phyloP scores from a whole-genome alignment of 805 yeast species.

The Ogataea pilisensis region DNA sequence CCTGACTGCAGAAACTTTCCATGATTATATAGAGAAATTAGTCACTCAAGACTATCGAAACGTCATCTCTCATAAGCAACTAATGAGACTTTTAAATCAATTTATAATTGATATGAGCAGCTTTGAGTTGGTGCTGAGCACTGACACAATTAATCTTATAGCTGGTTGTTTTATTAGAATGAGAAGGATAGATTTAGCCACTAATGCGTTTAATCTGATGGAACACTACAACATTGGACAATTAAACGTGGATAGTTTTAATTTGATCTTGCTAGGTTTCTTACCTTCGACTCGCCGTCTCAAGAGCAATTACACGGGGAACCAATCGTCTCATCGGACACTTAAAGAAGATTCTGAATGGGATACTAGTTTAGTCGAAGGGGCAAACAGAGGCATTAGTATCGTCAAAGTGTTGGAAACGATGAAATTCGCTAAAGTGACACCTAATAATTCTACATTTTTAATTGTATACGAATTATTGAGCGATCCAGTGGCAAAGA shows the following conservation, averaged over 20 bases:
- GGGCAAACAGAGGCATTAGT: background rate
- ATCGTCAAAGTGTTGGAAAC: background rate
- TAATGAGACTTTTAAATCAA: background rate
- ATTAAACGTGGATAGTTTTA: slow-evolving; percentile 6
- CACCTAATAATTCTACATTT: slow-evolving; percentile 7
- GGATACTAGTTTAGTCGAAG: too few relatives aligned
- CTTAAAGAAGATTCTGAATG: too few relatives aligned
- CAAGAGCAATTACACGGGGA: background rate
- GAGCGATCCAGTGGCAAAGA: background rate
- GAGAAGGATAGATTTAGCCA: slow-evolving; percentile 1
- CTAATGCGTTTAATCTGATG: background rate
- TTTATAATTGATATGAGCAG: background rate
- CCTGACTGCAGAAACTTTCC: background rate
- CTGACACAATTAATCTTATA: slow-evolving; percentile 10
- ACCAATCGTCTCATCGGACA: too few relatives aligned
- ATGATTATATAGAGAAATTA: slow-evolving; percentile 1
- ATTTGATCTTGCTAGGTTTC: slow-evolving; percentile 3
- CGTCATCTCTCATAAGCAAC: background rate
- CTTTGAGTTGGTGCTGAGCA: slow-evolving; percentile 2
- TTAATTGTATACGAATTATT: slow-evolving; percentile 4
- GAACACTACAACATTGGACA: slow-evolving; percentile 1
- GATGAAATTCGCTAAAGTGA: slow-evolving; percentile 4
- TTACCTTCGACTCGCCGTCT: background rate
- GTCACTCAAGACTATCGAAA: slow-evolving; percentile 1
- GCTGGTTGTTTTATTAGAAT: slow-evolving; percentile 6